Conservation (phyloP, 345 rosid genomes). For the Euclidium syriacum region DNA sequence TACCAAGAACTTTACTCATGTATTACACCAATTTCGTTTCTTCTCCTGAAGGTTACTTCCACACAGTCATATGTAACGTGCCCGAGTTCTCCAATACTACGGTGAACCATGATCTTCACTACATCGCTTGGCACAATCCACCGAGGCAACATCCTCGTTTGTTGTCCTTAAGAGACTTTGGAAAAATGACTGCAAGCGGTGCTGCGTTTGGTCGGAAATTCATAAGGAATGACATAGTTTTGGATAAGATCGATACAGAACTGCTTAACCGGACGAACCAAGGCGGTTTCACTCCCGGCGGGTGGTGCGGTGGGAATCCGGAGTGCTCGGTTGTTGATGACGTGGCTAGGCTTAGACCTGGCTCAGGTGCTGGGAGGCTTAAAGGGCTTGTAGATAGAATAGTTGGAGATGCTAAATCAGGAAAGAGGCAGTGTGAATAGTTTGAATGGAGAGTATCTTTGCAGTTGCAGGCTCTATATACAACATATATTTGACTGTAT, state of each 20-base stretch:
- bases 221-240: slow-evolving; percentile 43
- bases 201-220: slow-evolving; percentile 93
- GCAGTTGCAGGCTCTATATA: background rate
- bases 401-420: too few relatives aligned
- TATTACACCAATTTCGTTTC: slow-evolving; percentile 93
- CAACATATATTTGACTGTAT: background rate
- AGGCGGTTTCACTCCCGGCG: too few relatives aligned
- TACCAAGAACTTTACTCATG: slow-evolving; percentile 90
- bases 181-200: slow-evolving; percentile 61
- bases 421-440: too few relatives aligned
- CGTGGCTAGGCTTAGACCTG: too few relatives aligned
- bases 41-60: slow-evolving; percentile 98
- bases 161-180: slow-evolving; percentile 58
- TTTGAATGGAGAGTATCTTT: background rate
- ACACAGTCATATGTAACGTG: slow-evolving; percentile 87
- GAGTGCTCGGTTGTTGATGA: too few relatives aligned
- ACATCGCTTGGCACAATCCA: slow-evolving; percentile 90
- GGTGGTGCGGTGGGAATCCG: too few relatives aligned
- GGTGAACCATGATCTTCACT: slow-evolving; percentile 89
- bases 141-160: slow-evolving; percentile 89
- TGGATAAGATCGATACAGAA: slow-evolving; percentile 32
- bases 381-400: too few relatives aligned
- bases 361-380: too few relatives aligned
- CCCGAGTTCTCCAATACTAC: slow-evolving; percentile 68
- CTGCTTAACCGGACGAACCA: too few relatives aligned